Evolutionary conservation across 306 rosid genomes (phyloP), one percentile per base, ranked within the genome.

Genomic region (Cicer yamashitae): DNA sequence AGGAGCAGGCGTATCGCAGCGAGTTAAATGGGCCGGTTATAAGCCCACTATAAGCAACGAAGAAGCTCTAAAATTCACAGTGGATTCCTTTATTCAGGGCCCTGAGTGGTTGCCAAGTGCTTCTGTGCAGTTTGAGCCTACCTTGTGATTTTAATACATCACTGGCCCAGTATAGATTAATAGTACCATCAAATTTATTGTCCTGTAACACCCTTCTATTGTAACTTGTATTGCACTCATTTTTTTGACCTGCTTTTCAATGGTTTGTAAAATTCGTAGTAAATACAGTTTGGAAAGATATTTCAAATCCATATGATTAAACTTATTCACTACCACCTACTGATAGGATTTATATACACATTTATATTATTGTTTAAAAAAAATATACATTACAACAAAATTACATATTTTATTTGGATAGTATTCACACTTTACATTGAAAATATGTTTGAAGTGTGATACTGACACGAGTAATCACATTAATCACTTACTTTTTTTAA

Each of bases 1-100:
- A 0, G 97, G 98, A 34, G 73, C 98, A 0, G 68, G 7, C 39
- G 89, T 91, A 14, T 67, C 78, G 0, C 54, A 74, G 22, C 64
- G 98, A 82, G 91, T 94, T 17, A 84, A 63, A 59, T 94, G 98
- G 98, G 79, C 80, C 7, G 97, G 98, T 25, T 90, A 84, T 62
- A 85, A 41, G 73, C 81, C 96, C 53, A 47, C 74, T 57, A 85
- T 94, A 6, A n/a, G 84, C 0, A 86, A 71, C 8, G 64, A 0
- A 0, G 93, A 85, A 5, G 97, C 94, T 0, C 64, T 6, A 7
- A 87, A 71, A 84, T 94, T 75, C 82, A 82, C 90, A 0, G 96
- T 91, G 9, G 69, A 56, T 10, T 67, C 94, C 5, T 89, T 94
- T 17, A 92, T 94, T 8, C 87, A 86, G 13, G 98, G 97, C 20